Evolutionary conservation across 148 eudicot genomes (phyloP).

Genomic region (Rhododendron williamsianum): DNA sequence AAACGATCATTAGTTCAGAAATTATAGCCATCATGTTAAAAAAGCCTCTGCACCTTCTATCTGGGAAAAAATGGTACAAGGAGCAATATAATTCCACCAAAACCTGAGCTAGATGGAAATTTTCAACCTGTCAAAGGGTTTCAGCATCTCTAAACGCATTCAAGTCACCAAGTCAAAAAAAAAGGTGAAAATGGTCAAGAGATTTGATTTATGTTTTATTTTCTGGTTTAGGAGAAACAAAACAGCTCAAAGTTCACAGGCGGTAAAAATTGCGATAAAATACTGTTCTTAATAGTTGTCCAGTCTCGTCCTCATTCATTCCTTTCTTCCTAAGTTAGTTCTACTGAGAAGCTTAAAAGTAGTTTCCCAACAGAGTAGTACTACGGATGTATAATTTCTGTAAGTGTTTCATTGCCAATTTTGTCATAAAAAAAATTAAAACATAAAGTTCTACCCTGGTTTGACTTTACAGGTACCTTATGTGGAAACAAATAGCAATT

Average conservation of each 20-base stretch:
- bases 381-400: neutral
- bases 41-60: neutral
- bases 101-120: neutral
- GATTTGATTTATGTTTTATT: neutral
- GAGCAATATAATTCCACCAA: neutral
- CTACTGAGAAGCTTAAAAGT: neutral
- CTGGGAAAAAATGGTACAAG: neutral
- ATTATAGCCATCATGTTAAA: neutral
- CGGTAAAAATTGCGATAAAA: neutral
- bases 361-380: neutral
- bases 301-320: neutral
- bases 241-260: neutral
- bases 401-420: conserved; percentile 7
- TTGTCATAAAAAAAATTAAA: neutral
- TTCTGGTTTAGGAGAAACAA: neutral
- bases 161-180: neutral
- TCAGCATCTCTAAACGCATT: neutral
- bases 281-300: neutral
- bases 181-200: neutral
- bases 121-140: neutral
- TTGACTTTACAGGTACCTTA: conserved; percentile 1
- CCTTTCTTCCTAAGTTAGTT: neutral
- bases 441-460: neutral
- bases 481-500: neutral
- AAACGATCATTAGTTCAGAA: neutral